A percentile compares a stretch with the other conserved stretches of the same genome.
These are phyloP conservation scores for Alternaria atra DNA, from an alignment of 2,329 filamentous ascomycete genomes.

Conservation along the genomic window DNA sequence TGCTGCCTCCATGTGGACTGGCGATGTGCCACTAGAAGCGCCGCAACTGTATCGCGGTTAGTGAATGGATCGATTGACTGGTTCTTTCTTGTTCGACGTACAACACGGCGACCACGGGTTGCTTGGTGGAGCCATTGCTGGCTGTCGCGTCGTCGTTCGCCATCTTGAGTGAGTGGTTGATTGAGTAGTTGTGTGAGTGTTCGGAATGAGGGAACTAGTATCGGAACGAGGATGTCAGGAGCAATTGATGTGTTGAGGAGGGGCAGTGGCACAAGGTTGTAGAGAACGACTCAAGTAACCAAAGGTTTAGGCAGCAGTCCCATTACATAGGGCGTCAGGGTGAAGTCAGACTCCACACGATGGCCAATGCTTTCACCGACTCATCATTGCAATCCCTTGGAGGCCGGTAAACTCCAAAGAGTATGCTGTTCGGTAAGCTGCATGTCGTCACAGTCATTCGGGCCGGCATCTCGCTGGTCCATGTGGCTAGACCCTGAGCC, in stretches of 20 bases:
- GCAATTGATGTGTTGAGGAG: conserved; percentile 13
- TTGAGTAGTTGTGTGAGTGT: background rate
- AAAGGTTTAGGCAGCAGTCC: background rate
- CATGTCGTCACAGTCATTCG: conserved; percentile 26
- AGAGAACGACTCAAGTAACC: background rate
- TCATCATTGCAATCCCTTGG: conserved; percentile 8
- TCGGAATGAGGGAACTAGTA: conserved; percentile 18
- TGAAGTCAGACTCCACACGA: background rate
- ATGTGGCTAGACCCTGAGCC: conserved; percentile 26
- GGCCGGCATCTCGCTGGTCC: conserved; percentile 21
- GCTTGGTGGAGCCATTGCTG: conserved; percentile 27
- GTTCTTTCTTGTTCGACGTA: conserved; percentile 49
- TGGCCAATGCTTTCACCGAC: conserved; percentile 3
- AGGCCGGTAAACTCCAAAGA: background rate
- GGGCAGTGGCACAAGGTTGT: conserved; percentile 8
- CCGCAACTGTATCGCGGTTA: conserved; percentile 71
- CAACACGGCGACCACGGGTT: conserved; percentile 88
- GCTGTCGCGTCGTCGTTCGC: conserved; percentile 20
- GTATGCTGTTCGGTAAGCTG: conserved; percentile 15
- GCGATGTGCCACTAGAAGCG: conserved; percentile 75
- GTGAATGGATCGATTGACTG: background rate
- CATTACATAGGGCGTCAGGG: background rate
- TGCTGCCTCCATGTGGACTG: conserved; percentile 80
- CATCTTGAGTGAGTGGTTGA: conserved; percentile 27
- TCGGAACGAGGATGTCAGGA: conserved; percentile 18